Conservation (phyloP, 306 rosid species). For the Dalbergia cochinchinensis region DNA sequence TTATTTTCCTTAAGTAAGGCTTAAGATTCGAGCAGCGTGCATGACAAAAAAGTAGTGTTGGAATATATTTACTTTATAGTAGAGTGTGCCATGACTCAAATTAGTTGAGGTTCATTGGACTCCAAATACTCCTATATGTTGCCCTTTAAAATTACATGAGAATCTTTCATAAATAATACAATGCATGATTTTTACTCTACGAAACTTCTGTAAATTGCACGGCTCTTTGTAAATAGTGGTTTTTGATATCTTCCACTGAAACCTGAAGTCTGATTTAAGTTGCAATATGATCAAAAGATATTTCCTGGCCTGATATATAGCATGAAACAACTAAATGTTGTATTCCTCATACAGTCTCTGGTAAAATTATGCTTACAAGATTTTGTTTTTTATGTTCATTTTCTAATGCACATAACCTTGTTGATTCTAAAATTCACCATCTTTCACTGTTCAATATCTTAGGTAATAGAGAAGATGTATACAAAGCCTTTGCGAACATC, state of each 20-base stretch:
- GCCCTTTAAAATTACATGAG: too few species aligned
- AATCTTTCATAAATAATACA: too few species aligned
- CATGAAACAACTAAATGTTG: slow-evolving; percentile 75
- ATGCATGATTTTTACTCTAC: too few species aligned
- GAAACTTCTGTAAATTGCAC: too few species aligned
- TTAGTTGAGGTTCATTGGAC: too few species aligned
- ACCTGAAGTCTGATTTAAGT: neutral
- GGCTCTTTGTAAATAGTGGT: too few species aligned
- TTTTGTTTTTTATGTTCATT: neutral
- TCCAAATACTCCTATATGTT: too few species aligned
- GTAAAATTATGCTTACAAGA: slow-evolving; percentile 61
- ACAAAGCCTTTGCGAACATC: too few species aligned
- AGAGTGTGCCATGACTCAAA: too few species aligned
- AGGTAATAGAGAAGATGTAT: slow-evolving; percentile 45
- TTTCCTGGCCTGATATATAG: slow-evolving; percentile 77
- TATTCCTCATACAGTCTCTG: slow-evolving; percentile 63
- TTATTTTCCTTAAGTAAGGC: neutral
- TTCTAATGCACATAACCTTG: neutral
- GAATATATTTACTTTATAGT: too few species aligned
- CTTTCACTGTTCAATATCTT: slow-evolving; percentile 6
- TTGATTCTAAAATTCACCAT: slow-evolving; percentile 4
- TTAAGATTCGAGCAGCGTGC: too few species aligned
- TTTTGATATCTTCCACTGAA: neutral
- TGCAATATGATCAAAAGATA: slow-evolving; percentile 76
- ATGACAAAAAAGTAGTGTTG: too few species aligned